Evolutionary conservation across 257 asterid species (phyloP), one percentile per base, ranked within the genome.

Genomic region (Cruciata laevipes): DNA sequence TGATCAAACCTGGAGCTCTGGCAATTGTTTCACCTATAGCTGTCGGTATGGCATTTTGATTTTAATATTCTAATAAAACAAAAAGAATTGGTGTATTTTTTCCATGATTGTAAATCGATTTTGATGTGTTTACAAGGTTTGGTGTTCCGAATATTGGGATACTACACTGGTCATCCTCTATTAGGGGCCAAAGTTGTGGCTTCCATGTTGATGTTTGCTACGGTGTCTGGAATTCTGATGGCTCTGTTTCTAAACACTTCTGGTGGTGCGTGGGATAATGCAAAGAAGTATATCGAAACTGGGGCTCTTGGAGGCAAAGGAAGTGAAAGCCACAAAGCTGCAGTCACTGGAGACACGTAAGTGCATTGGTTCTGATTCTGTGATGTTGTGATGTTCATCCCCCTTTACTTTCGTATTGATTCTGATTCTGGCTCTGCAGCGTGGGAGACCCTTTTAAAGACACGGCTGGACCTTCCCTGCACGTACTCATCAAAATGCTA

Each of bases 221-320:
- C 99, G 0, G 99, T 90, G 63, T 83, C 97, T 18, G 99, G 99
- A 56, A 94, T 94, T 71, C 95, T 94, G 12, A 94, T 94, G 99
- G 99, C 99, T 71, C 99, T 94, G 61, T 94, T 94, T 85, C 90
- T 94, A 51, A 94, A 94, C 75, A 94, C 99, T 56, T 80, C 97
- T 66, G 99, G 99, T 66, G 99, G 99, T 53, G 99, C 99, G 23
- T 94, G 99, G 99, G 99, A 94, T 75, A 94, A 94, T 66, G 99
- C 99, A 20, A 94, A 94, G 90, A 94, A 94, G 69, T 94, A 94
- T 78, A 94, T 94, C 16, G 99, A 94, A 71, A 90, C 99, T 0
- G 99, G 99, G 14, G 99, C 95, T 63, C 83, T 90, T 9, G 99
- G 99, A 40, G 99, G 99, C 87, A 90, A 94, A 82, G 99, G 99